These are phyloP conservation scores for Neurospora sp. DNA, from an alignment of 495 filamentous ascomycete genomes.

Conservation along the genomic window DNA sequence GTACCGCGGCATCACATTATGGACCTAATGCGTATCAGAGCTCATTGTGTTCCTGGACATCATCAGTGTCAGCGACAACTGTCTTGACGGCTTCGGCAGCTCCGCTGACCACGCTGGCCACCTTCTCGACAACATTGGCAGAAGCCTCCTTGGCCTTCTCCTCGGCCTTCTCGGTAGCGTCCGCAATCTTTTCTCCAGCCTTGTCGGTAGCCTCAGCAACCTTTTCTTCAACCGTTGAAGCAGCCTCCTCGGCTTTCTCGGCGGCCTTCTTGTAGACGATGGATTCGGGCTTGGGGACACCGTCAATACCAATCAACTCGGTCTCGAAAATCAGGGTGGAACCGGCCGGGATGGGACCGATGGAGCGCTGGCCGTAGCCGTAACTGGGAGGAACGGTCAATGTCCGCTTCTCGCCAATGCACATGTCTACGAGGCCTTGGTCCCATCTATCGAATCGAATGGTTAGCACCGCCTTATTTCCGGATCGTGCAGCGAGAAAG, in stretches of 20 bases:
- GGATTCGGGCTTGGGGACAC: constrained; percentile 51
- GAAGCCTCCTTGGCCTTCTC: constrained; percentile 25
- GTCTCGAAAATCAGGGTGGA: constrained; percentile 87
- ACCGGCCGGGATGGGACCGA: constrained; percentile 71
- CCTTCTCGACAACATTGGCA: constrained; percentile 32
- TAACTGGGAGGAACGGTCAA: constrained; percentile 82
- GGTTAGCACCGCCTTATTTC: constrained; percentile 3
- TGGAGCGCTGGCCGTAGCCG: constrained; percentile 66
- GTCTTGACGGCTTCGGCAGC: constrained; percentile 36
- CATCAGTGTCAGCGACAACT: constrained; percentile 38
- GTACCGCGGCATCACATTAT: background rate
- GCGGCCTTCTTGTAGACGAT: constrained; percentile 33
- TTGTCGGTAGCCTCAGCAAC: constrained; percentile 17
- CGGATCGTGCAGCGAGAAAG: background rate
- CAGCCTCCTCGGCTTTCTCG: constrained; percentile 12
- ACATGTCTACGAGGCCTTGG: constrained; percentile 86
- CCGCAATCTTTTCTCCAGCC: constrained; percentile 28
- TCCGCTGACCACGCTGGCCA: constrained; percentile 32
- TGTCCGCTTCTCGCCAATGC: constrained; percentile 85
- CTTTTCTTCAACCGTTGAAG: constrained; percentile 12
- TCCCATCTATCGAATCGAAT: constrained; percentile 56
- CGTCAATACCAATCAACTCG: constrained; percentile 77
- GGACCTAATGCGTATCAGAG: constrained; percentile 20
- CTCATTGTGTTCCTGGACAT: constrained; percentile 43
- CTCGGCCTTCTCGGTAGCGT: constrained; percentile 23